Percentiles rank a stretch among this genome's conserved stretches.
Conservation (phyloP, 768 basidiomycete genomes). For the Xerocomus brunneocitrinus region DNA sequence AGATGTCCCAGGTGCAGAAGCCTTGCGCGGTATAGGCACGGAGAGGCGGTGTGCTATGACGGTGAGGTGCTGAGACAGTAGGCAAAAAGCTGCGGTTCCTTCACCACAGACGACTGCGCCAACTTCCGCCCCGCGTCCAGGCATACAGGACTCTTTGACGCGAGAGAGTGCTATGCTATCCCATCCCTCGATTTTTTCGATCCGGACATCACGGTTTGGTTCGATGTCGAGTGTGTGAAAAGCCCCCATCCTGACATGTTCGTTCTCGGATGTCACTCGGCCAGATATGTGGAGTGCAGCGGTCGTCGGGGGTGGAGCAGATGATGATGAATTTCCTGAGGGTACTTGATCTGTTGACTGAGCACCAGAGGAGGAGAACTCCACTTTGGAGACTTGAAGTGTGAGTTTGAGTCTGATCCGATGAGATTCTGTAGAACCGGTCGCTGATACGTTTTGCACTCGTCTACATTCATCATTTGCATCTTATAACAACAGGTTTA, state of each 20-base stretch:
- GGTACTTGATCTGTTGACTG: constrained; percentile 41
- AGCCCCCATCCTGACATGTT: constrained; percentile 86
- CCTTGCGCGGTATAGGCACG: constrained; percentile 85
- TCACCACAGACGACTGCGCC: constrained; percentile 96
- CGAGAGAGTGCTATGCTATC: constrained; percentile 82
- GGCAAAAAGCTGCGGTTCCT: constrained; percentile 89
- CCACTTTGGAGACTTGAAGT: constrained; percentile 69
- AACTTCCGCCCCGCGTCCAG: constrained; percentile 94
- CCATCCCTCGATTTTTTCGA: constrained; percentile 88
- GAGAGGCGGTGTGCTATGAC: constrained; percentile 87
- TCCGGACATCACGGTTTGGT: constrained; percentile 81
- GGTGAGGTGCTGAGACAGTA: constrained; percentile 97
- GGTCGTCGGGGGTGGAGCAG: constrained; percentile 35
- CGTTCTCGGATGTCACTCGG: constrained; percentile 79
- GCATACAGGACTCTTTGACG: constrained; percentile 82
- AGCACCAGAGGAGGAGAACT: constrained; percentile 71
- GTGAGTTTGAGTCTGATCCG: constrained; percentile 84
- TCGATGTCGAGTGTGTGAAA: constrained; percentile 95
- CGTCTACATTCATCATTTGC: constrained; percentile 45
- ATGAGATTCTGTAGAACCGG: constrained; percentile 91
- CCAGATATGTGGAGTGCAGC: constrained; percentile 84
- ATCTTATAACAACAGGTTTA: background rate
- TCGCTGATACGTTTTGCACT: constrained; percentile 84
- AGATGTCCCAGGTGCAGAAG: constrained; percentile 71
- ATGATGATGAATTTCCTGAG: constrained; percentile 20